Evolutionary conservation across 805 yeast genomes (phyloP), one percentile per base, ranked within the genome.

Genomic region (Candida nonsorbophila): DNA sequence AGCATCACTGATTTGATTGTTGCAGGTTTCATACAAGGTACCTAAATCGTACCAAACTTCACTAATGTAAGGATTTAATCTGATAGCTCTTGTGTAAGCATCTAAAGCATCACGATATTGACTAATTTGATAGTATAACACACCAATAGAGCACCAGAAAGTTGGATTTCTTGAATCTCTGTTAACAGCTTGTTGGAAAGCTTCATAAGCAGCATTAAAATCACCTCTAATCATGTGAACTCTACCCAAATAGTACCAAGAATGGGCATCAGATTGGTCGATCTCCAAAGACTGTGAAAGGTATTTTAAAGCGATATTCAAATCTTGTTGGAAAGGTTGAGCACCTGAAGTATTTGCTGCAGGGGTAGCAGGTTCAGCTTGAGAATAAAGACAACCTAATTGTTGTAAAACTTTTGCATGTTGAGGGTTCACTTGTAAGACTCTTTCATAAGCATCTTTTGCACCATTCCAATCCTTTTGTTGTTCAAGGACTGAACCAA

Each of bases 21-120:
- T 92, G 63, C 98, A 92, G 20, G 97, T 86, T 60, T 92, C 98
- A 56, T 92, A 92, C 23, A 92, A 65, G 5, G 97, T 92, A 35
- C 98, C 98, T 51, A 92, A 72, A 59, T 92, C 98, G 59, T 92
- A 92, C 98, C 98, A 92, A 15, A 92, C 98, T 58, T 92, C 98
- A 36, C 92, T 78, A 42, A 92, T 83, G 64, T 88, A 88, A 10
- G 98, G 98, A 47, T 92, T 92, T 47, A 92, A 73, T 45, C 97
- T 72, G 37, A 92, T 92, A 7, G 98, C 98, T 32, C 97, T 70
- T 6, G 97, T 88, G 62, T 92, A 92, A 10, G 98, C 98, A 55
- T 92, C 97, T 40, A 92, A 67, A 2, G 98, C 98, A 54, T 92
- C 98, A 33, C 95, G 72, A 62, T 85, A 92, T 63, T 92, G 98